These are phyloP conservation scores for Pseudomonodictys pantanalensis DNA, from an alignment of 495 filamentous ascomycete species.

Conservation along the genomic window DNA sequence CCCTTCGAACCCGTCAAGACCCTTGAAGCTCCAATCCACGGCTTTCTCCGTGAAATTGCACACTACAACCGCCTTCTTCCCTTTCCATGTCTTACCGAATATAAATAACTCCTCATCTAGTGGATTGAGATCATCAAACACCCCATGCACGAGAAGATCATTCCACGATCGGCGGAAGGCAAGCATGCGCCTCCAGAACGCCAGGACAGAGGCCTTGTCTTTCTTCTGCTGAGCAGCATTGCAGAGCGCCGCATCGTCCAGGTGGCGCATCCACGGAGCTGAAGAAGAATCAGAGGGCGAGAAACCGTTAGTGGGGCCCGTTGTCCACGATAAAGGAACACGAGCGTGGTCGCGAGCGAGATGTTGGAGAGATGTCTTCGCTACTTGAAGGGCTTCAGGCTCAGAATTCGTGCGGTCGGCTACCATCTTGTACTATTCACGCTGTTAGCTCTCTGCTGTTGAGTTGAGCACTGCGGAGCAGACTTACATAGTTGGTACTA, in stretches of 20 bases:
- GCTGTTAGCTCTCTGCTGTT: neutral
- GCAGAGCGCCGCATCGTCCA: slow-evolving; percentile 46
- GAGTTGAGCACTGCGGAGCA: neutral
- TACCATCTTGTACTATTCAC: slow-evolving; percentile 37
- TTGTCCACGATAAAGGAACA: slow-evolving; percentile 55
- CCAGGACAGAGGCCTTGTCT: slow-evolving; percentile 48
- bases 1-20: neutral
- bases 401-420: slow-evolving; percentile 46
- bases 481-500: slow-evolving; percentile 55
- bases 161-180: slow-evolving; percentile 52
- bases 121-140: slow-evolving; percentile 51
- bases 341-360: slow-evolving; percentile 52
- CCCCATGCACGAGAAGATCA: slow-evolving; percentile 60
- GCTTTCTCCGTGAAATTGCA: slow-evolving; percentile 46
- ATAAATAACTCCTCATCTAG: slow-evolving; percentile 48
- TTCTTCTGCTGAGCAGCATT: slow-evolving; percentile 53
- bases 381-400: slow-evolving; percentile 2
- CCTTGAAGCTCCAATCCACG: neutral
- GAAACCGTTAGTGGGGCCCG: slow-evolving; percentile 53
- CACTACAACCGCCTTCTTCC: slow-evolving; percentile 49
- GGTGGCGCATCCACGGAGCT: slow-evolving; percentile 63
- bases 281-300: slow-evolving; percentile 49
- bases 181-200: slow-evolving; percentile 55
- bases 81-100: slow-evolving; percentile 45
- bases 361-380: slow-evolving; percentile 13